Evolutionary conservation across 345 rosid species (phyloP).

Genomic region (Pistacia integerrima): DNA sequence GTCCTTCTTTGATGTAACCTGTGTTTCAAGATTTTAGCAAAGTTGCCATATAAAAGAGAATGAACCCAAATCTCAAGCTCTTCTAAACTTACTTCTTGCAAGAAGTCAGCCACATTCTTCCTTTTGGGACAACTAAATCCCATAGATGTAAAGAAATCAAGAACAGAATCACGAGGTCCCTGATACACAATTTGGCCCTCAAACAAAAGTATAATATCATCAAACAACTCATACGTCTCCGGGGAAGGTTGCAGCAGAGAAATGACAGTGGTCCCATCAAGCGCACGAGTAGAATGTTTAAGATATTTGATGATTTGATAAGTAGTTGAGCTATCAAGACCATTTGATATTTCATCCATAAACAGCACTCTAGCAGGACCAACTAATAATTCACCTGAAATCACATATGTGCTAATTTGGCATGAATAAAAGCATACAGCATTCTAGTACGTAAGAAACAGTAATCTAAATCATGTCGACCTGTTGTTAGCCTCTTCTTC

Average conservation of each 20-base stretch:
- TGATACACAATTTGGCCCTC: conserved; percentile 96
- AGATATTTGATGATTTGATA: conserved; percentile 88
- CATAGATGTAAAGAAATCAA: conserved; percentile 72
- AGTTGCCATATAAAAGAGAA: not conserved
- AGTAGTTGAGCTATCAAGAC: conserved; percentile 95
- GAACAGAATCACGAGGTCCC: conserved; percentile 78
- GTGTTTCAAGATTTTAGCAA: conserved; percentile 24
- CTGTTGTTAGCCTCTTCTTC: conserved; percentile 97
- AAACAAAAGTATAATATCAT: conserved; percentile 84
- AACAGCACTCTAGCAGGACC: conserved; percentile 96
- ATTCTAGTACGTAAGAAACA: not conserved
- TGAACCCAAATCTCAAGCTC: conserved; percentile 22
- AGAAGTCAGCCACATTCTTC: conserved; percentile 95
- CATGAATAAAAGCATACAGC: conserved; percentile 16
- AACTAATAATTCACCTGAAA: conserved; percentile 85
- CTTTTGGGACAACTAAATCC: conserved; percentile 93
- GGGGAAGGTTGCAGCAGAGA: conserved; percentile 97
- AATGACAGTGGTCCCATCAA: conserved; percentile 82
- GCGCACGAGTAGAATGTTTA: conserved; percentile 81
- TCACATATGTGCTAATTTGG: conserved; percentile 23
- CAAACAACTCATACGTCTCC: conserved; percentile 88
- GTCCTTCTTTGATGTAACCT: conserved; percentile 92
- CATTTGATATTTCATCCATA: conserved; percentile 99
- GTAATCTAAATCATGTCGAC: conserved; percentile 33
- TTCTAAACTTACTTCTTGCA: conserved; percentile 80